These are phyloP conservation scores for Phytophthora multivora DNA, from an alignment of 352 stramenopile species.

Conservation along the genomic window DNA sequence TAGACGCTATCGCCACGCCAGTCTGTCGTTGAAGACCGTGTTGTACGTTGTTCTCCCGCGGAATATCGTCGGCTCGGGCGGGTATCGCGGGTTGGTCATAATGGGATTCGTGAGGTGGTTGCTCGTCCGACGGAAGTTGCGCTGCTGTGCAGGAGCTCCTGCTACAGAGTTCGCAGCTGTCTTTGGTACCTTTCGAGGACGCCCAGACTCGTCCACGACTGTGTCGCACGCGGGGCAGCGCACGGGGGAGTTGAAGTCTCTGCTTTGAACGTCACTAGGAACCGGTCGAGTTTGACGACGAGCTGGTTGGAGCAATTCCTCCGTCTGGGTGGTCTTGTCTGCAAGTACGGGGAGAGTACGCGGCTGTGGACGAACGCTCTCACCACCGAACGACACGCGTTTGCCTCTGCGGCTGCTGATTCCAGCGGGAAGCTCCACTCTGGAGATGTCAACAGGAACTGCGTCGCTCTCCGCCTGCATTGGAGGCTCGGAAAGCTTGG, in stretches of 20 bases:
- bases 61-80: constrained; percentile 45
- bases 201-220: constrained; percentile 8
- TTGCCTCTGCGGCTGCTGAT: constrained; percentile 26
- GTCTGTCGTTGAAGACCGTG: constrained; percentile 34
- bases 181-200: constrained; percentile 22
- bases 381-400: constrained; percentile 31
- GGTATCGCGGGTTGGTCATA: constrained; percentile 54
- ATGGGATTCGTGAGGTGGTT: constrained; percentile 49
- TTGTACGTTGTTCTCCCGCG: constrained; percentile 48
- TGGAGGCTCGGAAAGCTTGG: constrained; percentile 14
- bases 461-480: background rate
- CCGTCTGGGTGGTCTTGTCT: constrained; percentile 47
- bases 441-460: background rate
- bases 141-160: constrained; percentile 1
- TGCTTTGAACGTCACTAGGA: background rate
- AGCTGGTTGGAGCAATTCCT: constrained; percentile 14
- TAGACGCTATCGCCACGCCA: constrained; percentile 36
- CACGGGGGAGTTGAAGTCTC: background rate
- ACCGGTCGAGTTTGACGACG: background rate
- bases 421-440: background rate
- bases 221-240: constrained; percentile 12
- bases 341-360: constrained; percentile 30
- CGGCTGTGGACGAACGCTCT: constrained; percentile 16
- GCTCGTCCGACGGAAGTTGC: constrained; percentile 19
- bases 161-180: background rate